Evolutionary conservation across 352 stramenopile species (phyloP).

Genomic region (Pythium biforme): DNA sequence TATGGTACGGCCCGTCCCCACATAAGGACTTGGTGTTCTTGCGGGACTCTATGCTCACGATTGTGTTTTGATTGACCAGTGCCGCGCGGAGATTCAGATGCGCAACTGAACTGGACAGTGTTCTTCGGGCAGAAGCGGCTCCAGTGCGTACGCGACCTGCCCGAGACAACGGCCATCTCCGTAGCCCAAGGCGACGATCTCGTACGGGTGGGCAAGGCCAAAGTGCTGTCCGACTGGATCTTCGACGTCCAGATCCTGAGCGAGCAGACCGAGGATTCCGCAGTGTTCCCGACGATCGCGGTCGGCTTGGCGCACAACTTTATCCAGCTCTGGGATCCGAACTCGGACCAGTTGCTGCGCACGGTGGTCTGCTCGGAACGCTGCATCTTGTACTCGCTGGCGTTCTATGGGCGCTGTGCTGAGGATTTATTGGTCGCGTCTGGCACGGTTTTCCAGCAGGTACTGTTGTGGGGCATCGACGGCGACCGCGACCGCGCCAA

Average conservation of each 20-base stretch:
- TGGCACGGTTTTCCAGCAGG: slow-evolving; percentile 85
- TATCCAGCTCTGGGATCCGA: slow-evolving; percentile 72
- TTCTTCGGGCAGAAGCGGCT: slow-evolving; percentile 86
- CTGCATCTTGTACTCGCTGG: slow-evolving; percentile 81
- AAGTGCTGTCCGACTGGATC: slow-evolving; percentile 82
- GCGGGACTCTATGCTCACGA: not conserved
- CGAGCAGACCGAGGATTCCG: slow-evolving; percentile 4
- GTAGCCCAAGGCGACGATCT: slow-evolving; percentile 20
- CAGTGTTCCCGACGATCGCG: slow-evolving; percentile 38
- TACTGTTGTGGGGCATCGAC: slow-evolving; percentile 72
- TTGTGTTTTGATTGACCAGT: slow-evolving; percentile 4
- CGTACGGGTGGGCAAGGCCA: slow-evolving; percentile 40
- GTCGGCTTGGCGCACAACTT: slow-evolving; percentile 86
- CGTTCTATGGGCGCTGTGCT: slow-evolving; percentile 64
- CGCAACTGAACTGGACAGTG: slow-evolving; percentile 38
- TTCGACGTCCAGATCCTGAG: slow-evolving; percentile 75
- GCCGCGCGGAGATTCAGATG: not conserved
- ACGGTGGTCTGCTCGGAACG: slow-evolving; percentile 71
- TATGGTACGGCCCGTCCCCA: slow-evolving; percentile 26
- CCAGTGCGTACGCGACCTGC: slow-evolving; percentile 48
- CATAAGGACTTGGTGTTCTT: too few relatives aligned
- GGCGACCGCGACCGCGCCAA: slow-evolving; percentile 1
- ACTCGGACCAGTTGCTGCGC: slow-evolving; percentile 40
- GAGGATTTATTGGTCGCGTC: slow-evolving; percentile 71
- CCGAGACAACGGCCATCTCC: slow-evolving; percentile 34